phyloP scores from a whole-genome alignment of 192 early-diverging fungal species.

The Coemansia sp. region DNA sequence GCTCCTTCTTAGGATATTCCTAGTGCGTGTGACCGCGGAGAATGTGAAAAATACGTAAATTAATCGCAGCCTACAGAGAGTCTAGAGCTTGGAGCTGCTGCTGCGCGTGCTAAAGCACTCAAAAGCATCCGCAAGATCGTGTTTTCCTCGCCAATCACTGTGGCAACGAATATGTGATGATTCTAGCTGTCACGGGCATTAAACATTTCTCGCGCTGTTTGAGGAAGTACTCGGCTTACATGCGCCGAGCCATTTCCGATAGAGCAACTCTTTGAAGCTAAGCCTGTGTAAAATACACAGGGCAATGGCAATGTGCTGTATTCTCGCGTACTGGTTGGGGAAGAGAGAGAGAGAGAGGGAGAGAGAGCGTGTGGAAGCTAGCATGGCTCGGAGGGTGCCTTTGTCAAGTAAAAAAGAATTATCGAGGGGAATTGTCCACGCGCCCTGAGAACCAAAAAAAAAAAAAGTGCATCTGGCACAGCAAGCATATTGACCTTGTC shows the following conservation, averaged over 20 bases:
- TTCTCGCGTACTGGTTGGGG: background rate
- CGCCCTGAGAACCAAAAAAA: constrained; percentile 5
- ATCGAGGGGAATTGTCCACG: constrained; percentile 1
- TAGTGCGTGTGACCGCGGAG: background rate
- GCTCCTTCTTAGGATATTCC: background rate
- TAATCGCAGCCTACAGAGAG: background rate
- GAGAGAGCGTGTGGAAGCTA: background rate
- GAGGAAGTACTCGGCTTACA: background rate
- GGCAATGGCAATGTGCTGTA: too few species aligned
- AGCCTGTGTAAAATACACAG: too few species aligned
- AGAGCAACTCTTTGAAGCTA: background rate
- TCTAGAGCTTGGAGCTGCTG: background rate
- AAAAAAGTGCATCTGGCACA: too few species aligned
- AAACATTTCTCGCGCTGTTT: background rate
- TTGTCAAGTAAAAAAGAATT: background rate
- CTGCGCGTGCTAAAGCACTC: background rate
- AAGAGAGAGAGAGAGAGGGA: too few species aligned
- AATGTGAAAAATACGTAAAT: background rate
- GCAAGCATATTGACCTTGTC: background rate
- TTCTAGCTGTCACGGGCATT: background rate
- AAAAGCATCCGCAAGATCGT: background rate
- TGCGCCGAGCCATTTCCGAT: background rate
- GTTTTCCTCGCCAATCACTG: background rate
- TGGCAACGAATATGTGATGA: background rate
- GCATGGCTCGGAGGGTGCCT: too few species aligned